Conservation (phyloP, 2,329 filamentous ascomycete species). For the Atkinsonella texensis region DNA sequence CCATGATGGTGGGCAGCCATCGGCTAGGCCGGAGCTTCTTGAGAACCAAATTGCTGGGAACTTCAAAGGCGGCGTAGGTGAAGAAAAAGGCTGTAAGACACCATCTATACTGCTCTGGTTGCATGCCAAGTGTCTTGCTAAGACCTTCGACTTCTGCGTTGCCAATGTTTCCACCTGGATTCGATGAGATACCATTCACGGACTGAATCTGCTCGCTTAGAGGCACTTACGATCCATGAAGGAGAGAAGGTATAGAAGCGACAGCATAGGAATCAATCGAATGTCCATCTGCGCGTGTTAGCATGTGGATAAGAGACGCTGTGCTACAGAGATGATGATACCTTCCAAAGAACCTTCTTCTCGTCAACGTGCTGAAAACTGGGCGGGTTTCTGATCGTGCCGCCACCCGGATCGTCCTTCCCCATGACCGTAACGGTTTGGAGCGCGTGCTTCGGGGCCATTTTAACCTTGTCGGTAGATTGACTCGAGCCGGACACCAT, state of each 20-base stretch:
- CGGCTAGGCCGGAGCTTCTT: constrained; percentile 61
- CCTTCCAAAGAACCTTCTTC: constrained; percentile 46
- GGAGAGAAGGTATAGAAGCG: constrained; percentile 54
- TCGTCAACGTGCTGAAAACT: constrained; percentile 21
- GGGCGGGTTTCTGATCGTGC: background rate
- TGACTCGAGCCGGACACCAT: background rate
- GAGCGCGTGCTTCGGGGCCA: background rate
- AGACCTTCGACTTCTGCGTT: constrained; percentile 55
- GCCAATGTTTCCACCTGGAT: constrained; percentile 43
- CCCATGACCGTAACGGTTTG: background rate
- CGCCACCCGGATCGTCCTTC: background rate
- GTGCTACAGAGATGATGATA: constrained; percentile 10
- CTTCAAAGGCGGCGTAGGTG: constrained; percentile 62
- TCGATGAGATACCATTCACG: background rate
- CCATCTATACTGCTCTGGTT: constrained; percentile 57
- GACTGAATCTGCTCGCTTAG: background rate
- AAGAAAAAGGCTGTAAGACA: constrained; percentile 66
- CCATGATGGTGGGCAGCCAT: constrained; percentile 68
- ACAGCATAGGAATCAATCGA: constrained; percentile 48
- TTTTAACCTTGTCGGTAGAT: background rate
- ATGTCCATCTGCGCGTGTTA: constrained; percentile 31
- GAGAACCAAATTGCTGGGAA: constrained; percentile 65
- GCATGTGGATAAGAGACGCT: background rate
- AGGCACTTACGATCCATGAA: constrained; percentile 49
- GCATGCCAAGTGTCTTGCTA: constrained; percentile 43